Conservation (phyloP, 352 stramenopile species). For the Globisporangium camurandrum region DNA sequence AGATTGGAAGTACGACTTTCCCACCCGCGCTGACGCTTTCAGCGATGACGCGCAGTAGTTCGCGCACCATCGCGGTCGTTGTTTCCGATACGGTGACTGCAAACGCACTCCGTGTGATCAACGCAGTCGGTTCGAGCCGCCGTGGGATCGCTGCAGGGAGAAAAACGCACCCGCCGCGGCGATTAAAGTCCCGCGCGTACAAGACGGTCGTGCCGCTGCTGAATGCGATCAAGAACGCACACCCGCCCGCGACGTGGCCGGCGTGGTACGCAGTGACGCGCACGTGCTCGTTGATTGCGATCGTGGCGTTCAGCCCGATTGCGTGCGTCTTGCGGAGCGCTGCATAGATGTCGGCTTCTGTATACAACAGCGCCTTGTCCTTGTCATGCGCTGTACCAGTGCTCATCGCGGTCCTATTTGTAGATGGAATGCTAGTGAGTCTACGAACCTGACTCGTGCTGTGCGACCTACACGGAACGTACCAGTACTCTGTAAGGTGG, state of each 20-base stretch:
- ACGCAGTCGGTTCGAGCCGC: conserved; percentile 37
- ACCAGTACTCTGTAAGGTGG: conserved; percentile 73
- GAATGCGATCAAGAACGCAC: conserved; percentile 71
- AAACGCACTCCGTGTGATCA: conserved; percentile 70
- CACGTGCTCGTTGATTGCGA: conserved; percentile 53
- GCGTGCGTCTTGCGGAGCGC: conserved; percentile 45
- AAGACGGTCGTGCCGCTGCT: conserved; percentile 60
- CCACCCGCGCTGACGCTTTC: conserved; percentile 67
- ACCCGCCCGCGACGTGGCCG: conserved; percentile 71
- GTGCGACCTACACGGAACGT: conserved; percentile 2
- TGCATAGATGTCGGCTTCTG: conserved; percentile 45
- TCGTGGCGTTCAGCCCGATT: conserved; percentile 41
- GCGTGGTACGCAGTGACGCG: conserved; percentile 79
- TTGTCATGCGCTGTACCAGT: conserved; percentile 35
- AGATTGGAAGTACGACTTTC: conserved; percentile 82
- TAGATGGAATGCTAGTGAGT: conserved; percentile 15
- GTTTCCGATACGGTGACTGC: conserved; percentile 82
- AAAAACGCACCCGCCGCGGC: conserved; percentile 60
- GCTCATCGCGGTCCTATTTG: conserved; percentile 6
- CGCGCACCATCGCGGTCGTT: conserved; percentile 66
- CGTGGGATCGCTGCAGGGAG: conserved; percentile 62
- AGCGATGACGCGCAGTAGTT: conserved; percentile 69
- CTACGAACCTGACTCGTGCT: neutral
- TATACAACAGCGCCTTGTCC: conserved; percentile 38
- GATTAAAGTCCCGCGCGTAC: conserved; percentile 76